These are phyloP conservation scores for Colletotrichum sp. DNA, from an alignment of 2,329 filamentous ascomycete species.

Conservation along the genomic window DNA sequence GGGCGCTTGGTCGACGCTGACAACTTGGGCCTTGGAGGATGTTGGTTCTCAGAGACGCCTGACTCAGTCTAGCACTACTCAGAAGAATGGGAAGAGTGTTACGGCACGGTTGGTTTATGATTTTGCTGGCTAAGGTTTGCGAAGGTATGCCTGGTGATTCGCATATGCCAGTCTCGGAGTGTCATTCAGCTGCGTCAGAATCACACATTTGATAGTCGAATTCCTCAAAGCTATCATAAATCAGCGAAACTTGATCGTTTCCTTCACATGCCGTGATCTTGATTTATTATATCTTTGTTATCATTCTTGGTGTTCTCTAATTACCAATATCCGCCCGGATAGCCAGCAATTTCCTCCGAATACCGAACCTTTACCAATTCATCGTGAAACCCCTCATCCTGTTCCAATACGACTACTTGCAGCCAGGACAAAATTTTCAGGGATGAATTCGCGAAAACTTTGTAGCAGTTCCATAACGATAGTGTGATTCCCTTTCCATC, in stretches of 20 bases:
- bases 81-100: not conserved
- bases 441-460: no score
- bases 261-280: not conserved
- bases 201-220: not conserved
- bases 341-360: not conserved
- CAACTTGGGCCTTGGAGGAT: not conserved
- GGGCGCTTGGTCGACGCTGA: not conserved
- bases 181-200: not conserved
- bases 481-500: not conserved
- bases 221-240: not conserved
- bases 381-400: not conserved
- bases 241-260: not conserved
- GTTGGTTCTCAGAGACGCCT: not conserved
- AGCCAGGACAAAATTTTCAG: not conserved
- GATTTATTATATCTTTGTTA: fast-evolving
- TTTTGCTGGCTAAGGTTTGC: not conserved
- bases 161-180: not conserved
- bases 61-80: not conserved
- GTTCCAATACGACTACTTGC: not conserved
- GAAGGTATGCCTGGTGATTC: not conserved
- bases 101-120: not conserved
- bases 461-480: no score
- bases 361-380: not conserved
- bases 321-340: not conserved
- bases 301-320: not conserved